A percentile compares a stretch with the other conserved stretches of the same genome.
Conservation (phyloP, 129 eudicot genomes). For the Tagetes patula region DNA sequence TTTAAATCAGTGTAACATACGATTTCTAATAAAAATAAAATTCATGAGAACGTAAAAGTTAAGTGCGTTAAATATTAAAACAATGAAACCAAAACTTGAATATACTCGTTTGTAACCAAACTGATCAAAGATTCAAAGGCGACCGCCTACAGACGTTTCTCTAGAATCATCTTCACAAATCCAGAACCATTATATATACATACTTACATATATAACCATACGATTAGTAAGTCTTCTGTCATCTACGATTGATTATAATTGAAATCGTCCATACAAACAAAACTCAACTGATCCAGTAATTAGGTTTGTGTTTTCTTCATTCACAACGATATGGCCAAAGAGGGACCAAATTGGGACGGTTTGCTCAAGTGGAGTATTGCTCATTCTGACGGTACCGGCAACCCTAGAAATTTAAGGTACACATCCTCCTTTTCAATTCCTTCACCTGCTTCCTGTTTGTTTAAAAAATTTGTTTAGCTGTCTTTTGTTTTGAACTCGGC, state of each 20-base stretch:
- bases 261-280: background rate
- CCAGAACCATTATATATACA: conserved; percentile 13
- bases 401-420: conserved; percentile 74
- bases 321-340: conserved; percentile 51
- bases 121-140: too few species aligned
- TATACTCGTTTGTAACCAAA: too few species aligned
- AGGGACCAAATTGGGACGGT: conserved; percentile 93
- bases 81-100: too few species aligned
- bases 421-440: background rate
- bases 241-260: background rate
- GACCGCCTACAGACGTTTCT: background rate
- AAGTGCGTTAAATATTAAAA: too few species aligned
- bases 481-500: too few species aligned
- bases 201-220: too few species aligned
- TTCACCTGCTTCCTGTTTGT: too few species aligned
- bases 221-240: background rate
- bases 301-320: conserved; percentile 18
- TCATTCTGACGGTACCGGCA: conserved; percentile 75
- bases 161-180: conserved; percentile 18
- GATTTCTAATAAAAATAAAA: too few species aligned
- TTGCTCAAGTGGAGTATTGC: conserved; percentile 95
- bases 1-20: too few species aligned
- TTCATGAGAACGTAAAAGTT: too few species aligned
- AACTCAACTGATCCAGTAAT: background rate
- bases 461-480: background rate